Conservation (phyloP, 129 eudicot genomes). For the Chrysanthemum seticuspe region DNA sequence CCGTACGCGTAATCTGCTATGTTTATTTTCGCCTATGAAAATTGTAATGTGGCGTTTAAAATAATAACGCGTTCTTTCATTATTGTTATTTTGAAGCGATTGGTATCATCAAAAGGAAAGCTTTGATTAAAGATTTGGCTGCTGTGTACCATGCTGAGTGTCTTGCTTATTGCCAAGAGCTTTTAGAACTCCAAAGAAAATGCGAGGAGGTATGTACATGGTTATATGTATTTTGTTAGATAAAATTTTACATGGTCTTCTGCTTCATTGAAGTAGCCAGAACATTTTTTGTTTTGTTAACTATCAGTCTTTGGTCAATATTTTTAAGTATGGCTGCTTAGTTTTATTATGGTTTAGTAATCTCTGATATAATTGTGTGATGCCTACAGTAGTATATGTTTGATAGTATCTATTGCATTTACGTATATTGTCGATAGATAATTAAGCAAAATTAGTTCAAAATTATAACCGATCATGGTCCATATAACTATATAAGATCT, state of each 20-base stretch:
- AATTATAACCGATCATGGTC: no score
- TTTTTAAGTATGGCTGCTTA: not conserved
- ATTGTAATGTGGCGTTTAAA: not conserved
- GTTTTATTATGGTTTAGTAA: not conserved
- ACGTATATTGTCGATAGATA: not conserved
- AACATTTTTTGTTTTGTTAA: not conserved
- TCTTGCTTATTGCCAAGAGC: conserved; percentile 64
- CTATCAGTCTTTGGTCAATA: conserved; percentile 8
- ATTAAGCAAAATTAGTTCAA: not conserved
- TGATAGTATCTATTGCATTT: not conserved
- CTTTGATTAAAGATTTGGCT: conserved; percentile 65
- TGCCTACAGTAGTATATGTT: not conserved
- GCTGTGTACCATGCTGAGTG: conserved; percentile 76
- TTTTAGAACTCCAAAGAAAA: conserved; percentile 61
- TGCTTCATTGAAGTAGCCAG: conserved; percentile 2
- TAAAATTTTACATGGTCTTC: not conserved
- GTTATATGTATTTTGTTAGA: not conserved
- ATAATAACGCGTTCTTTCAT: not conserved
- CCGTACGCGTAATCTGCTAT: no score
- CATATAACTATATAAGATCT: no score
- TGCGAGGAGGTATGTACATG: conserved; percentile 49
- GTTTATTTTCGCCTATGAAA: no score
- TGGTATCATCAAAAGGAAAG: conserved; percentile 72
- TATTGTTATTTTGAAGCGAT: conserved; percentile 40
- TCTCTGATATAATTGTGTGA: not conserved